Conservation (phyloP, 108 stramenopile genomes). For the Cyclostephanos tholiformis region DNA sequence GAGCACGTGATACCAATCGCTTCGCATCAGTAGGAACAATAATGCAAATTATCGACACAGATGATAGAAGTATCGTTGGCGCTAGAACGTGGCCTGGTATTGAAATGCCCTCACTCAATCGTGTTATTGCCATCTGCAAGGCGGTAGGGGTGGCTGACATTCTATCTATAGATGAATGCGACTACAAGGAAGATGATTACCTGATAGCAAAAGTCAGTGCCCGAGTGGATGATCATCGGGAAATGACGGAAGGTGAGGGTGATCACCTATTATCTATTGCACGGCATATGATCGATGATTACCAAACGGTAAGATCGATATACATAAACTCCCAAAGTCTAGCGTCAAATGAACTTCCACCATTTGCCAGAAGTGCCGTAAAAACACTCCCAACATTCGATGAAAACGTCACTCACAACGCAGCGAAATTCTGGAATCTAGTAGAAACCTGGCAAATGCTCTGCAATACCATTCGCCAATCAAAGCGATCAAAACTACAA, state of each 20-base stretch:
- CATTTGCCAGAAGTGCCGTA: conserved; percentile 43
- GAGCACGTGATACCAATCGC: conserved; percentile 66
- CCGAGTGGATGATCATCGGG: not conserved
- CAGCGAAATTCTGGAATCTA: conserved; percentile 54
- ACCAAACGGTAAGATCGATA: conserved; percentile 48
- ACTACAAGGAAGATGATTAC: conserved; percentile 50
- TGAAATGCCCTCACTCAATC: conserved; percentile 15
- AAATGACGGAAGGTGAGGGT: not conserved
- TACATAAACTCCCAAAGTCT: conserved; percentile 55
- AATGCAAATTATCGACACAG: conserved; percentile 53
- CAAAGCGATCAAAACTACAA: conserved; percentile 44
- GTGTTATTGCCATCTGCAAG: conserved; percentile 49
- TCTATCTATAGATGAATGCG: conserved; percentile 31
- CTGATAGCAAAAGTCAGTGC: conserved; percentile 43
- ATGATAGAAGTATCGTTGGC: too few relatives aligned
- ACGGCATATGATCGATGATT: conserved; percentile 42
- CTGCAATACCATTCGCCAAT: conserved; percentile 63
- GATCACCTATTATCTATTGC: conserved; percentile 10
- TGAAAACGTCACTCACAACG: conserved; percentile 11
- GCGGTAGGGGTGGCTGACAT: conserved; percentile 64
- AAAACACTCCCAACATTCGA: conserved; percentile 27
- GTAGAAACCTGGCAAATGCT: conserved; percentile 76
- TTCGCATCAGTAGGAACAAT: conserved; percentile 67
- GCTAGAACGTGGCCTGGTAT: too few relatives aligned
- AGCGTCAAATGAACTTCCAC: conserved; percentile 53